A percentile compares a stretch with the other conserved stretches of the same genome.
Evolutionary conservation across 202 grass and related monocot species (phyloP).

Genomic region (Miscanthus sacchariflorus): DNA sequence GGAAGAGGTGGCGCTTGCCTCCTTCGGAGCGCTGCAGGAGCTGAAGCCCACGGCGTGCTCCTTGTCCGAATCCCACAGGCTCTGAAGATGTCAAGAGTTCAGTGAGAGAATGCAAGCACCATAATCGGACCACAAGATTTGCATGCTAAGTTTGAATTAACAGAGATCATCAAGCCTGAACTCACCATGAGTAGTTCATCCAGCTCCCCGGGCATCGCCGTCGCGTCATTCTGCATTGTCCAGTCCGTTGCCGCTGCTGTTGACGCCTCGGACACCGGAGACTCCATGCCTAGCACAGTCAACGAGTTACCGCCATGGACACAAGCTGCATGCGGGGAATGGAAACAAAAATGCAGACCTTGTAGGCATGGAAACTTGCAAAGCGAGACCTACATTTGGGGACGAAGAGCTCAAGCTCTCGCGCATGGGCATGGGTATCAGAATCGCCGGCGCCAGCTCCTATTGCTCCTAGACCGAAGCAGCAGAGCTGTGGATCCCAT

Average conservation of each 20-base stretch:
- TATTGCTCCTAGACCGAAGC: constrained; percentile 39
- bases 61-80: constrained; percentile 39
- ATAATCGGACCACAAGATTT: not conserved
- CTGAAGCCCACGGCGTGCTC: constrained; percentile 3
- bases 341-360: not conserved
- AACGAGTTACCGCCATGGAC: constrained; percentile 1
- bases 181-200: constrained; percentile 55
- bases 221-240: constrained; percentile 4
- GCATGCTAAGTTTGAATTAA: not conserved
- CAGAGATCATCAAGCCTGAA: not conserved
- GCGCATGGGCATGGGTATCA: not conserved
- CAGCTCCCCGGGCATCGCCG: constrained; percentile 34
- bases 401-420: constrained; percentile 46
- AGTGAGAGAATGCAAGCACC: constrained; percentile 9
- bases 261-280: constrained; percentile 21
- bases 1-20: not conserved
- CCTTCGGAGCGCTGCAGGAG: constrained; percentile 26
- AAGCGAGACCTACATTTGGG: constrained; percentile 47
- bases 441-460: constrained; percentile 14
- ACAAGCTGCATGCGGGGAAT: not conserved
- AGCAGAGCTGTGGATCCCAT: constrained; percentile 57
- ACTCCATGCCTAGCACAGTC: constrained; percentile 45
- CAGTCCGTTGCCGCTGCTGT: constrained; percentile 1
- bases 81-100: constrained; percentile 37
- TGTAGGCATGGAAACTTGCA: not conserved